These are phyloP conservation scores for Fusarium sp. DNA, from an alignment of 2,329 filamentous ascomycete genomes.

Conservation along the genomic window DNA sequence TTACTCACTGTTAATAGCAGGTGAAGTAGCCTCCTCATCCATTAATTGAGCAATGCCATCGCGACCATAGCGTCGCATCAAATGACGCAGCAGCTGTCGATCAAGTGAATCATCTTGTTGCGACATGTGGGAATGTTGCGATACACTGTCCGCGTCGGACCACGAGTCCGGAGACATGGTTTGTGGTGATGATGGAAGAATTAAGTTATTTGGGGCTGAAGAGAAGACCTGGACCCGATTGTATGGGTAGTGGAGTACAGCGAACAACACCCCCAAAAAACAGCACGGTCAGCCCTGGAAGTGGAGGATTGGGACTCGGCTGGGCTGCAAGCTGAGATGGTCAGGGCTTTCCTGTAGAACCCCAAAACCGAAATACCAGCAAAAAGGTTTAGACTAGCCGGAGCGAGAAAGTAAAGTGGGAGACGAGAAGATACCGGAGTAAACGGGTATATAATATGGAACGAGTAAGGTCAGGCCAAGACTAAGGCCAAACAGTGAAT, in stretches of 20 bases:
- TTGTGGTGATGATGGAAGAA: conserved; percentile 28
- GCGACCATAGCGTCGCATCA: conserved; percentile 50
- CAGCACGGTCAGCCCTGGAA: conserved; percentile 36
- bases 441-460: conserved; percentile 7
- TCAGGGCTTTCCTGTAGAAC: conserved; percentile 13
- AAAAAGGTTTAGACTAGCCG: conserved; percentile 3
- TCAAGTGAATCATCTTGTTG: conserved; percentile 49
- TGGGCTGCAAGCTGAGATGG: conserved; percentile 10
- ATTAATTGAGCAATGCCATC: conserved; percentile 51
- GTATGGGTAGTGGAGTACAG: conserved; percentile 39
- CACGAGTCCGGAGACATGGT: conserved; percentile 49
- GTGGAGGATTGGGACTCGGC: conserved; percentile 1
- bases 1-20: conserved; percentile 47
- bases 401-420: conserved; percentile 4
- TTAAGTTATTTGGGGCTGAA: conserved; percentile 25
- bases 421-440: conserved; percentile 19
- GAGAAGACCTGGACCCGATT: conserved; percentile 21
- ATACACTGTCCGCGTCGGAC: conserved; percentile 49
- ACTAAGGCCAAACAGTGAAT: conserved; percentile 5
- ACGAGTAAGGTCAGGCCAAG: neutral
- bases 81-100: conserved; percentile 52
- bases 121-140: conserved; percentile 44
- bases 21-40: conserved; percentile 49
- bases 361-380: conserved; percentile 20
- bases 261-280: conserved; percentile 34